Evolutionary conservation across 352 stramenopile genomes (phyloP).

Genomic region (Poterioochromonas sp.): DNA sequence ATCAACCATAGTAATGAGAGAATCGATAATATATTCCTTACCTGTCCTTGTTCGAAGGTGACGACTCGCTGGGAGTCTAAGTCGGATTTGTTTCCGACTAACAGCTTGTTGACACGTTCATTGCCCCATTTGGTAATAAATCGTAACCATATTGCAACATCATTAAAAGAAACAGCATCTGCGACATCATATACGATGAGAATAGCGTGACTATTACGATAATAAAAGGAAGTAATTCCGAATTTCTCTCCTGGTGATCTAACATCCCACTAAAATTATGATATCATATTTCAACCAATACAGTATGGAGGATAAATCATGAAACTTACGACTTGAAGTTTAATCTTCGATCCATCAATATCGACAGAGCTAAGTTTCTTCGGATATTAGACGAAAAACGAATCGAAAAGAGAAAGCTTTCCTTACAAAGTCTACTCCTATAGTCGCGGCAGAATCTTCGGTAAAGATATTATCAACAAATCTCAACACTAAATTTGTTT

Average conservation of each 20-base stretch:
- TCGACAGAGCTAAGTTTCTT: slow-evolving; percentile 99
- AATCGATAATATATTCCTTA: not conserved
- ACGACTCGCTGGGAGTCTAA: not conserved
- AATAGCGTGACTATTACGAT: slow-evolving; percentile 95
- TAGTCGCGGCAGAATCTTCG: no score
- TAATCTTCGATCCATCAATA: slow-evolving; percentile 97
- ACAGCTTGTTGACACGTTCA: slow-evolving; percentile 50
- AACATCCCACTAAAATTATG: no score
- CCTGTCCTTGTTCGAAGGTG: not conserved
- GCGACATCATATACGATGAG: slow-evolving; percentile 92
- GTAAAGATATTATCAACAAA: no score
- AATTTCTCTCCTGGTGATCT: no score
- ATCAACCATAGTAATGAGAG: not conserved
- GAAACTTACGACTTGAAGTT: slow-evolving; percentile 97
- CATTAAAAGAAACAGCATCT: slow-evolving; percentile 78
- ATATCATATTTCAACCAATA: no score
- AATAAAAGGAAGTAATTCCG: slow-evolving; percentile 98
- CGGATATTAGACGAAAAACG: no score
- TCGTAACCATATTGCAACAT: slow-evolving; percentile 82
- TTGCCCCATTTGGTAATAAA: not conserved
- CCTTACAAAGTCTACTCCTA: no score
- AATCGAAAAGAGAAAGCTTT: no score
- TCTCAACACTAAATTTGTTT: no score
- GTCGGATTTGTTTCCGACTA: slow-evolving; percentile 17
- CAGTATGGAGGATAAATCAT: no score